Conservation (phyloP, 2,329 filamentous ascomycete species). For the Fonsecaea pedrosoi region DNA sequence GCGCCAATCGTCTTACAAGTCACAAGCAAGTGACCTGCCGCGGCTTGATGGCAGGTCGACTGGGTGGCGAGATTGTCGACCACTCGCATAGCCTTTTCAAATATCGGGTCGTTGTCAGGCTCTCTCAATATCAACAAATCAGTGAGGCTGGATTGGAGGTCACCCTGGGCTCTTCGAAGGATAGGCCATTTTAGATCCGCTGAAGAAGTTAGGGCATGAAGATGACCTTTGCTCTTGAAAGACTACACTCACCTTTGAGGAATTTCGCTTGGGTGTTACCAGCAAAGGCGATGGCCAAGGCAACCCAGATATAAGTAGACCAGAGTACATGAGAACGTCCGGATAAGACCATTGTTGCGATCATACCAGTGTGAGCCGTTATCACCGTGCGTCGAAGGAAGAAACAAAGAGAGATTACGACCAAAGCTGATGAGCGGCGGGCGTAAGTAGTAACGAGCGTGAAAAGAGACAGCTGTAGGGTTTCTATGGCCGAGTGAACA, state of each 20-base stretch:
- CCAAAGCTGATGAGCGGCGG: not conserved
- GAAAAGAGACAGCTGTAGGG: not conserved
- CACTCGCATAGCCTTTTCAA: constrained; percentile 34
- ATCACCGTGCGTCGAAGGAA: not conserved
- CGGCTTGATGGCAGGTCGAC: constrained; percentile 36
- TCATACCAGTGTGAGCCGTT: not conserved
- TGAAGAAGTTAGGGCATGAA: constrained; percentile 19
- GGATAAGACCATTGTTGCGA: constrained; percentile 10
- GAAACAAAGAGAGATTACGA: not conserved
- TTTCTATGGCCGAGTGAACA: not conserved
- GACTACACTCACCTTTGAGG: constrained; percentile 25
- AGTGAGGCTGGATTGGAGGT: constrained; percentile 29
- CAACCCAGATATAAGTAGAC: constrained; percentile 9
- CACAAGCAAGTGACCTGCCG: constrained; percentile 31
- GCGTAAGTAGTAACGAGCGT: not conserved
- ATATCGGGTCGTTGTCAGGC: constrained; percentile 26
- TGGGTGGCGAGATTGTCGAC: constrained; percentile 30
- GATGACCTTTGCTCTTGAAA: not conserved
- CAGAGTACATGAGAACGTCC: not conserved
- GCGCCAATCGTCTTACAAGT: constrained; percentile 34
- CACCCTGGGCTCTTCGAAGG: constrained; percentile 15
- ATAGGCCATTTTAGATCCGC: constrained; percentile 32
- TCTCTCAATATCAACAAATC: constrained; percentile 31
- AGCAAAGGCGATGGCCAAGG: constrained; percentile 1
- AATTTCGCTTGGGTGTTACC: constrained; percentile 21